Conservation (phyloP, 148 eudicot species). For the Amaranthus palmeri region DNA sequence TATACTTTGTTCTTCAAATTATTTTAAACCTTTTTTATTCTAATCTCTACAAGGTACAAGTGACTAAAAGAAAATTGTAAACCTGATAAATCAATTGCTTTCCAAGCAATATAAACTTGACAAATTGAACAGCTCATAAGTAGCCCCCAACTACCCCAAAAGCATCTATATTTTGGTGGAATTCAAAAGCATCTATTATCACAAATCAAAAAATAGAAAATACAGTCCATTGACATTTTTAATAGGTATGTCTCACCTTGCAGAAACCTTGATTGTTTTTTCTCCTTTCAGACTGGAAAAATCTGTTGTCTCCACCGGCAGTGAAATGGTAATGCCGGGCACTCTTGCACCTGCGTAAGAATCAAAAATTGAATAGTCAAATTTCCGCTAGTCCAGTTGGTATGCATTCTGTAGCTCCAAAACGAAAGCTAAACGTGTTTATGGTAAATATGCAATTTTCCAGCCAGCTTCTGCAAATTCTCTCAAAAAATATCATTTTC, state of each 20-base stretch:
- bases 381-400: neutral
- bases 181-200: neutral
- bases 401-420: conserved; percentile 1
- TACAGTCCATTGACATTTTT: neutral
- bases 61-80: no score
- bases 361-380: conserved; percentile 5
- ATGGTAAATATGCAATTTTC: neutral
- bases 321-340: conserved; percentile 57
- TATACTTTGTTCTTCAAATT: no score
- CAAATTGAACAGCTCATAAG: no score
- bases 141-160: no score
- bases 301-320: conserved; percentile 60
- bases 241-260: conserved; percentile 53
- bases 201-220: neutral
- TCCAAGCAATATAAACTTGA: no score
- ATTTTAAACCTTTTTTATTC: no score
- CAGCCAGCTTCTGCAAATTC: neutral
- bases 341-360: conserved; percentile 63
- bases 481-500: no score
- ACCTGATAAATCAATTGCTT: no score
- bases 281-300: conserved; percentile 49
- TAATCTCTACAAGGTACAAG: no score
- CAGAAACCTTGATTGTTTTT: conserved; percentile 57
- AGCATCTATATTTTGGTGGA: no score
- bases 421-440: neutral